Base-by-base conservation (phyloP, 805 yeast genomes). In the Saturnispora serradocipensis region DNA sequence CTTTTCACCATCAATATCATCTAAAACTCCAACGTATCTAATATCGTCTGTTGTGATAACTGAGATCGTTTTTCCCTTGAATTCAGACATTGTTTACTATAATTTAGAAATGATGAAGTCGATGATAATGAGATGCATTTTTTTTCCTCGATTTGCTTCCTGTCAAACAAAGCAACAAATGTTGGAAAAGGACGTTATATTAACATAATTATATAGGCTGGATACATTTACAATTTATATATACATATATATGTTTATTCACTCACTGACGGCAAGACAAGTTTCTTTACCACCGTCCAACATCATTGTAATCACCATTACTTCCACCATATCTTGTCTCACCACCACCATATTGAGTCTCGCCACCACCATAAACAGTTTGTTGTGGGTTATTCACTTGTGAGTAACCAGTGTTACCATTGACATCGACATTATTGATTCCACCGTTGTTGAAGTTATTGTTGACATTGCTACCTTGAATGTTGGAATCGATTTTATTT, bases 1-100 rank as follows among this genome's bases (percentile, higher is more conserved):
- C 54, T 85, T 86, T 53, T 87, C 90, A 28, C 96, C 93, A 66
- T 88, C 88, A 61, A 93, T 88, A 58, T 81, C 83, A 58, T 87
- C 88, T 63, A 91, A 75, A n/a, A 79, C 71, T 32, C 99, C 99
- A 53, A 88, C 93, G 64, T 91, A 91, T 57, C 96, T 82, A 54
- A 86, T 82, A 38, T 87, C 88, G 60, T 86, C 82, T 63, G 79
- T 80, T 53, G 95, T 84, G 56, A 86, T 78, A 65, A 88, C 74
- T 25, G 93, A 81, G 59, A 89, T 88, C 48, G 91, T 84, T 66
- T 88, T 88, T 9, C 98, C 98, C 58, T 89, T 86, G 68, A 84
- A 90, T 63, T 89, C 89, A 45, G 97, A 84, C 98, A 93, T 93
- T 11, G n/a, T 40, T 16, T 18, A 11, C 5, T 10, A 30, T 30